A percentile compares a stretch with the other conserved stretches of the same genome.
Evolutionary conservation across 805 yeast species (phyloP).

Genomic region (Yarrowia deformans): DNA sequence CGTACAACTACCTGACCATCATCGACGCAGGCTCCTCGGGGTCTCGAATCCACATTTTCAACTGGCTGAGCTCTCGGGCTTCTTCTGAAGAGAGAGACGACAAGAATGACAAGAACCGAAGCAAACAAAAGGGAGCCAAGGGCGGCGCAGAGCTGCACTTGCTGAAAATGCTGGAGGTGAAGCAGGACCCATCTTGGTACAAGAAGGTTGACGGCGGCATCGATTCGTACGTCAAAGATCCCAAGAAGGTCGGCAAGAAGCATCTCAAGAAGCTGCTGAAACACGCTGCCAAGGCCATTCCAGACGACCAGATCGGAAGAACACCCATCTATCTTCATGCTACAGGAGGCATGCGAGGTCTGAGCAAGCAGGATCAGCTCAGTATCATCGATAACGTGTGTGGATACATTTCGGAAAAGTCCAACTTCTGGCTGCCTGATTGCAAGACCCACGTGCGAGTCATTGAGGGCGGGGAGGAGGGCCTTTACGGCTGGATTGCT

Average conservation of each 20-base stretch:
- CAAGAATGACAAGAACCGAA: slow-evolving; percentile 30
- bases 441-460: slow-evolving; percentile 80
- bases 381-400: slow-evolving; percentile 70
- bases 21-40: slow-evolving; percentile 95
- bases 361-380: slow-evolving; percentile 62
- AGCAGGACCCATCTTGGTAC: slow-evolving; percentile 61
- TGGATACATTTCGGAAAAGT: slow-evolving; percentile 57
- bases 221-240: slow-evolving; percentile 60
- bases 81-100: not conserved
- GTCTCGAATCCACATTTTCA: slow-evolving; percentile 80
- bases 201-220: slow-evolving; percentile 83
- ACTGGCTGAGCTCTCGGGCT: slow-evolving; percentile 47
- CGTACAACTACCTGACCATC: slow-evolving; percentile 56
- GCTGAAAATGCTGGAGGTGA: slow-evolving; percentile 40
- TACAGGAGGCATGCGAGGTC: slow-evolving; percentile 94
- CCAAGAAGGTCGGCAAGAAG: slow-evolving; percentile 63
- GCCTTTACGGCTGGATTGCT: slow-evolving; percentile 96
- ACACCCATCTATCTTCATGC: slow-evolving; percentile 84
- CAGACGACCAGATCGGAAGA: slow-evolving; percentile 24
- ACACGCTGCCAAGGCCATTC: slow-evolving; percentile 29
- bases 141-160: slow-evolving; percentile 25
- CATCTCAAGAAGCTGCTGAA: slow-evolving; percentile 59
- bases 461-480: slow-evolving; percentile 95
- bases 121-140: slow-evolving; percentile 32
- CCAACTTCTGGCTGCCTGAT: slow-evolving; percentile 62